phyloP scores from a whole-genome alignment of 2,329 filamentous ascomycete species.

The Rhynchosporium secalis region DNA sequence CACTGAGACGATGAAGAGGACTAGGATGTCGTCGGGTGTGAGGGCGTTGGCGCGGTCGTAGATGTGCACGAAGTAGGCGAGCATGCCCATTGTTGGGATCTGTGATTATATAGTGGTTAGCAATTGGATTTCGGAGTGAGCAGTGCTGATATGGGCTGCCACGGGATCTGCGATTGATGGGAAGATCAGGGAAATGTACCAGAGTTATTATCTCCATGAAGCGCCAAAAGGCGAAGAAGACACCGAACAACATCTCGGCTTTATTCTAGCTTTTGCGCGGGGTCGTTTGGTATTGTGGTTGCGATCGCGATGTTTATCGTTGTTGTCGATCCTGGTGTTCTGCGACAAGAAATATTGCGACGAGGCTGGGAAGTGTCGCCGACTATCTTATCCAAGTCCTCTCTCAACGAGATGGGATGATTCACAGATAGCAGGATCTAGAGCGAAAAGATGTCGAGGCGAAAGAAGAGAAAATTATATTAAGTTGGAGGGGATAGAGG shows the following conservation, averaged over 20 bases:
- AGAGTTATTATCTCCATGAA: conserved; percentile 62
- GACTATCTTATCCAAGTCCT: not conserved
- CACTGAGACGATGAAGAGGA: conserved; percentile 67
- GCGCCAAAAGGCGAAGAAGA: conserved; percentile 64
- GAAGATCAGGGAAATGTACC: conserved; percentile 45
- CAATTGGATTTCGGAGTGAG: not conserved
- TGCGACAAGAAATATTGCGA: not conserved
- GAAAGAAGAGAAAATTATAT: not conserved
- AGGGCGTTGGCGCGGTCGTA: conserved; percentile 57
- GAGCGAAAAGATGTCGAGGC: not conserved
- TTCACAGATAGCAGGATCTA: not conserved
- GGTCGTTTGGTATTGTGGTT: conserved; percentile 4
- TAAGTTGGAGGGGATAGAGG: not conserved
- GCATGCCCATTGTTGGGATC: conserved; percentile 67
- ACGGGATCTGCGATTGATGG: not conserved
- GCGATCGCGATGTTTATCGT: not conserved
- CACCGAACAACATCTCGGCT: conserved; percentile 57
- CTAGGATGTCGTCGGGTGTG: conserved; percentile 62
- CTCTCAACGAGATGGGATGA: conserved; percentile 3
- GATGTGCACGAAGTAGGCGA: conserved; percentile 64
- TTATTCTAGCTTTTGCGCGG: conserved; percentile 5
- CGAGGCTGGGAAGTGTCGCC: not conserved
- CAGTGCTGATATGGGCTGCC: not conserved
- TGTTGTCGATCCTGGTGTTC: not conserved
- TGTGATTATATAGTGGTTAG: conserved; percentile 37